These are phyloP conservation scores for Tricholoma sp. DNA, from an alignment of 768 basidiomycete species.

Conservation along the genomic window DNA sequence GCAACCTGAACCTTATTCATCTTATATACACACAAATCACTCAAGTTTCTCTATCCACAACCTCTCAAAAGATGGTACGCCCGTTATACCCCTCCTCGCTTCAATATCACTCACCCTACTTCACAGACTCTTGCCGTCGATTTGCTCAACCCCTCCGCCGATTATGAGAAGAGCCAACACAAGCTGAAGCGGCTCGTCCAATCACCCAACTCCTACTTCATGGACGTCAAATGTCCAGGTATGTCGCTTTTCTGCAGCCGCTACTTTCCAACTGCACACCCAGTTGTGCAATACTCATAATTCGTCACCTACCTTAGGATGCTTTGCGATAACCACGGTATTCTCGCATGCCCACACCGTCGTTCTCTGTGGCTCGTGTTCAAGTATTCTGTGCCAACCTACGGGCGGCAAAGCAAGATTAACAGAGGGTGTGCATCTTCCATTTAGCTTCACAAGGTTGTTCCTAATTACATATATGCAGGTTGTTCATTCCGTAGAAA, in stretches of 20 bases:
- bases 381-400: conserved; percentile 94
- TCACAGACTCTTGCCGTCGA: conserved; percentile 90
- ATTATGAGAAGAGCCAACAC: conserved; percentile 85
- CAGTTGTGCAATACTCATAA: conserved; percentile 4
- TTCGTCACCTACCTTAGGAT: too few relatives aligned
- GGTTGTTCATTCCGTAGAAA: conserved; percentile 98
- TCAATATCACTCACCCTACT: not conserved
- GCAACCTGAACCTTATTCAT: conserved; percentile 36
- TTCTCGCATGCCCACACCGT: conserved; percentile 99
- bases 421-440: conserved; percentile 79
- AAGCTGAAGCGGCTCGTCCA: conserved; percentile 99
- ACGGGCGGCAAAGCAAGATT: conserved; percentile 97
- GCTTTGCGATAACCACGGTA: conserved; percentile 93
- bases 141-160: conserved; percentile 91
- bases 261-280: not conserved
- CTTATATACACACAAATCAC: conserved; percentile 36
- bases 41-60: conserved; percentile 18
- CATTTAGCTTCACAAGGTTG: not conserved
- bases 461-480: conserved; percentile 26
- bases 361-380: conserved; percentile 89
- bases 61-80: conserved; percentile 28
- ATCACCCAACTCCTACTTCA: conserved; percentile 98
- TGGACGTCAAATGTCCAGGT: conserved; percentile 99
- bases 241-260: conserved; percentile 24
- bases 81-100: not conserved